Percentiles rank a stretch among this genome's conserved stretches.
phyloP scores from a whole-genome alignment of 169 alveolate genomes.

The Blepharisma undulans region DNA sequence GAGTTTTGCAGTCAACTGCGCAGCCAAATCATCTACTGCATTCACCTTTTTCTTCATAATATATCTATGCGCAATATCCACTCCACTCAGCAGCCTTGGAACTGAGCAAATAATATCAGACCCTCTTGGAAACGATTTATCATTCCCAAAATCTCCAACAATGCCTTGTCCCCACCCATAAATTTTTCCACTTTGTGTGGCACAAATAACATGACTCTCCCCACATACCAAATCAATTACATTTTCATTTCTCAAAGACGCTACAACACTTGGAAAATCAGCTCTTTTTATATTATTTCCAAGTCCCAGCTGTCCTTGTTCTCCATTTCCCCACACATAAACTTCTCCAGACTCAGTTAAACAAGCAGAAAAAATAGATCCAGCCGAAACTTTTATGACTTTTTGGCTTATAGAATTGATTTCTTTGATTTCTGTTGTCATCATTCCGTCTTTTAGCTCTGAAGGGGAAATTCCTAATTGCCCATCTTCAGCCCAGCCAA shows the following conservation, averaged over 20 bases:
- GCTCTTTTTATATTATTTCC: constrained; percentile 5
- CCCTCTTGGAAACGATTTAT: constrained; percentile 14
- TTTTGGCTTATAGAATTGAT: background rate
- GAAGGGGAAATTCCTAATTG: constrained; percentile 62
- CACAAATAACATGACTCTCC: constrained; percentile 28
- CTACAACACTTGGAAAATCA: background rate
- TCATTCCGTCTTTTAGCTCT: background rate
- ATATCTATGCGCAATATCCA: constrained; percentile 8
- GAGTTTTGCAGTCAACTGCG: background rate
- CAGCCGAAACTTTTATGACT: constrained; percentile 25
- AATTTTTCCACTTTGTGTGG: background rate
- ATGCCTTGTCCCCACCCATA: constrained; percentile 44
- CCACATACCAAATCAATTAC: constrained; percentile 36
- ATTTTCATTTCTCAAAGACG: background rate
- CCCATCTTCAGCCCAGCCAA: constrained; percentile 78
- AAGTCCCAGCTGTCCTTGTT: constrained; percentile 38
- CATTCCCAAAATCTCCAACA: constrained; percentile 24
- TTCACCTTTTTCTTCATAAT: background rate
- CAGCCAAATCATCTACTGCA: background rate
- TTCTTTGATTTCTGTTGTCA: background rate
- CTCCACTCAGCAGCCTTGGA: background rate
- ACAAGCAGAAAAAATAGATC: constrained; percentile 22
- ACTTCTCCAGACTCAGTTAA: constrained; percentile 24
- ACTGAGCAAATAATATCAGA: constrained; percentile 38
- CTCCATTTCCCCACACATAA: constrained; percentile 45